Base-by-base conservation (phyloP, 495 filamentous ascomycete genomes). In the Aeminium ludgeri region DNA sequence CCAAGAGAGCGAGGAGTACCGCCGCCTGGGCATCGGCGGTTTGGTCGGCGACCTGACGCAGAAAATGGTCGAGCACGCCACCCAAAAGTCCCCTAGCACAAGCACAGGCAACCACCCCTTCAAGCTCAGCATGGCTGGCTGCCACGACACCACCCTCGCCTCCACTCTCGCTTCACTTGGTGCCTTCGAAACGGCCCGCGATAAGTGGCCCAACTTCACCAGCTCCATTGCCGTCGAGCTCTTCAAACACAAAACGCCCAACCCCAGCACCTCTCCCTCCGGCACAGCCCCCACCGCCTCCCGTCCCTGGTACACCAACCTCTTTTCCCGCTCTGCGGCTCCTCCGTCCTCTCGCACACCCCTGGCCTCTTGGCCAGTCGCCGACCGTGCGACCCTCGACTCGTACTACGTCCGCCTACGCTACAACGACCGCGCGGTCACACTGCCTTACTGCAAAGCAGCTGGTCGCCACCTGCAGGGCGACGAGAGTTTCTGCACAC, bases 81-180 rank as follows among this genome's bases (percentile, higher is more conserved):
- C 15, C 10, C 11, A 15, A 1, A 34, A 20, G 6, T 20, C 27
- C 8, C 74, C 72, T 36, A 76, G 65, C 38, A 72, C 72, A 2
- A 20, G 5, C 10, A 2, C 34, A 6, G 16, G 2, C 7, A 32
- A 10, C 1, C 79, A 82, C 48, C 60, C 68, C 44, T 68, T 78
- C 47, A 78, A 74, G 46, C 66, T 85, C 27, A 79, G 73, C 3
- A 61, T 97, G 48, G 79, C 74, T 50, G 89, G 89, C 15, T 94
- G 86, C 51, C 89, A 97, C 55, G 89, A 97, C 58, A 96, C 89
- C 8, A 95, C 89, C 15, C 65, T 96, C 7, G 89, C 82, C 3
- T 82, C 68, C 0, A 59, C 91, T 10, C 60, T 97, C 28, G 66
- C 78, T 7, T 83, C 79, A 45, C 50, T 95, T 1, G 89, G 89